phyloP scores from a whole-genome alignment of 2,329 filamentous ascomycete species.

The Sporothrix pseudoabietina region DNA sequence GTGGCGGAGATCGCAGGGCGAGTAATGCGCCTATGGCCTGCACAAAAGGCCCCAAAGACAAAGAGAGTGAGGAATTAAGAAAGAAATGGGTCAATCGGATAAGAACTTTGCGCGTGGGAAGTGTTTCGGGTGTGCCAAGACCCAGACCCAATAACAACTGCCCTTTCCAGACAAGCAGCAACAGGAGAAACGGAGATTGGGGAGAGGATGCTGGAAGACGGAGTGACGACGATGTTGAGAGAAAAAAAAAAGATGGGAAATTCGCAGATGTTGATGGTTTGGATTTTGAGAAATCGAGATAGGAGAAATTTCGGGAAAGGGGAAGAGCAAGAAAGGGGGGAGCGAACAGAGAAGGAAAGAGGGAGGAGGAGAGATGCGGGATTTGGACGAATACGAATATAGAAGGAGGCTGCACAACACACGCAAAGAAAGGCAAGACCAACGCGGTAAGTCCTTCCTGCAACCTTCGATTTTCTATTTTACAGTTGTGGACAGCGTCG shows the following conservation, averaged over 20 bases:
- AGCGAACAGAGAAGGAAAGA: not conserved
- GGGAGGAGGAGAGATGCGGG: not conserved
- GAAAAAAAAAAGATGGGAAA: not conserved
- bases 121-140: conserved; percentile 24
- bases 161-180: conserved; percentile 10
- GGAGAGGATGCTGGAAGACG: not conserved
- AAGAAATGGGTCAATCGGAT: conserved; percentile 7
- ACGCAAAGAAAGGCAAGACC: not conserved
- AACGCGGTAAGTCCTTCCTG: not conserved
- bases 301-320: not conserved
- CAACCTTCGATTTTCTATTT: not conserved
- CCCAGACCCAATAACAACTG: not conserved
- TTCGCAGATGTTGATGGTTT: not conserved
- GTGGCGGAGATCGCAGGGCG: conserved; percentile 4
- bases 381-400: conserved; percentile 17
- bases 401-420: conserved; percentile 21
- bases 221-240: not conserved
- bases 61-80: conserved; percentile 15
- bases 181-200: not conserved
- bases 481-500: not conserved
- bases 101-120: conserved; percentile 7
- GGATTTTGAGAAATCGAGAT: not conserved
- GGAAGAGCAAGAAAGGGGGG: not conserved
- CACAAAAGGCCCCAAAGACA: conserved; percentile 16
- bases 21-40: conserved; percentile 1